Evolutionary conservation across 768 basidiomycete species (phyloP).

Genomic region (Nidula microcarpa): DNA sequence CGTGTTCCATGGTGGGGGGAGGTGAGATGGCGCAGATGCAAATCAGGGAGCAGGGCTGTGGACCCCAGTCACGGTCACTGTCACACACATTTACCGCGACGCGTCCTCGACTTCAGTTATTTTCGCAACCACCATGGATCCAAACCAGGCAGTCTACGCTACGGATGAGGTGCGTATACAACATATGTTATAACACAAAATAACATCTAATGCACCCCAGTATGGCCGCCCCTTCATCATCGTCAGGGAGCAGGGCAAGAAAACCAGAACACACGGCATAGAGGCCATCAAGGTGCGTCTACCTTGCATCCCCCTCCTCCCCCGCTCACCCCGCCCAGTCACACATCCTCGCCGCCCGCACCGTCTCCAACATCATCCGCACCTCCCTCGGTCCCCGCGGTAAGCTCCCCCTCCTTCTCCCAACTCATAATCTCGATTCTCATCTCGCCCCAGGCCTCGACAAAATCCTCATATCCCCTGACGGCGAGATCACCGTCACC

Average conservation of each 20-base stretch:
- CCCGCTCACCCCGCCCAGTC: conserved; percentile 42
- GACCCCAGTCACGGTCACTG: conserved; percentile 19
- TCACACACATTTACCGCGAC: conserved; percentile 32
- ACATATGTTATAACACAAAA: not conserved
- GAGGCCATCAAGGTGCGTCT: conserved; percentile 87
- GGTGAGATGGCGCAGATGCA: conserved; percentile 20
- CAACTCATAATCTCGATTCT: conserved; percentile 3
- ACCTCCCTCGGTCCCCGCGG: conserved; percentile 95
- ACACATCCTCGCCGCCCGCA: conserved; percentile 93
- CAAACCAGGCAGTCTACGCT: conserved; percentile 72
- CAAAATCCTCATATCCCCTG: conserved; percentile 92
- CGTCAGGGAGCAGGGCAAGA: conserved; percentile 88
- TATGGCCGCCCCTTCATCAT: conserved; percentile 98
- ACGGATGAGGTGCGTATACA: conserved; percentile 68
- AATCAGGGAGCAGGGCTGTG: conserved; percentile 29
- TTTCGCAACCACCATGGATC: conserved; percentile 27
- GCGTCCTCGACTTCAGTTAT: conserved; percentile 10
- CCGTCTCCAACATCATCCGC: conserved; percentile 91
- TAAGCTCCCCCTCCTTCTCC: conserved; percentile 19
- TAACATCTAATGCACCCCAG: conserved; percentile 32
- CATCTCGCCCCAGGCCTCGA: conserved; percentile 64
- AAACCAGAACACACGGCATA: conserved; percentile 87
- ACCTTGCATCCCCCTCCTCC: conserved; percentile 5
- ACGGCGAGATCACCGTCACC: conserved; percentile 98
- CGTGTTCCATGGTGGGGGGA: conserved; percentile 49